Conservation (phyloP, 2,329 filamentous ascomycete species). For the Parafenestella ontariensis region DNA sequence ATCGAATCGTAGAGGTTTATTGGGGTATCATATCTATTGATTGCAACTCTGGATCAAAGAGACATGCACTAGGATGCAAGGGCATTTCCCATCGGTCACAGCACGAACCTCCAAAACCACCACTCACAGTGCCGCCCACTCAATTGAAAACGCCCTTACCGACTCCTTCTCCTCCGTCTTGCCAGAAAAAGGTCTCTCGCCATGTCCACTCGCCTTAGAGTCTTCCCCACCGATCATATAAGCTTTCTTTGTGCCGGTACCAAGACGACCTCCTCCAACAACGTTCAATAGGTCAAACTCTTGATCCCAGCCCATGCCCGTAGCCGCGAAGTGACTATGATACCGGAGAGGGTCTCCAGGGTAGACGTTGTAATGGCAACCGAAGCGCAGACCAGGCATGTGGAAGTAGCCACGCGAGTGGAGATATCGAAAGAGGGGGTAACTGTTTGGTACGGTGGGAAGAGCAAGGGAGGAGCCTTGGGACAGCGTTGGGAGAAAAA, state of each 20-base stretch:
- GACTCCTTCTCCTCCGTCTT: constrained; percentile 45
- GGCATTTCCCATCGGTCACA: too few species aligned
- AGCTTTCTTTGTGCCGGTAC: constrained; percentile 95
- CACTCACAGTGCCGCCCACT: constrained; percentile 87
- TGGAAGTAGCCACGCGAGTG: constrained; percentile 83
- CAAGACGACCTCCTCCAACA: constrained; percentile 83
- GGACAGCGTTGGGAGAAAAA: constrained; percentile 35
- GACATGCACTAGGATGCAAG: neutral
- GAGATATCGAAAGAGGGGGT: constrained; percentile 80
- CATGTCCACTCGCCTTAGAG: constrained; percentile 5
- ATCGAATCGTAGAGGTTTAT: neutral
- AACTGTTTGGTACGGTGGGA: constrained; percentile 54
- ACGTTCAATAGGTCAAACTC: constrained; percentile 84
- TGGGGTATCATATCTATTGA: neutral
- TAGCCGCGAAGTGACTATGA: constrained; percentile 91
- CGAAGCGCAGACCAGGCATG: constrained; percentile 91
- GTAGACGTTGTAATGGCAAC: constrained; percentile 92
- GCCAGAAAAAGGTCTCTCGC: neutral
- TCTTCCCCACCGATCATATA: constrained; percentile 80
- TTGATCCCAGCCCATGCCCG: constrained; percentile 86
- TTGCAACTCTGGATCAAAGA: neutral
- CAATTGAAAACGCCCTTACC: constrained; percentile 80
- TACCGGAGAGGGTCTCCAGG: constrained; percentile 94
- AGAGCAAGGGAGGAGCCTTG: constrained; percentile 30
- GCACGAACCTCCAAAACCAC: too few species aligned